These are phyloP conservation scores for Lanmaoa pseudosensibilis DNA, from an alignment of 768 basidiomycete genomes.

Conservation along the genomic window DNA sequence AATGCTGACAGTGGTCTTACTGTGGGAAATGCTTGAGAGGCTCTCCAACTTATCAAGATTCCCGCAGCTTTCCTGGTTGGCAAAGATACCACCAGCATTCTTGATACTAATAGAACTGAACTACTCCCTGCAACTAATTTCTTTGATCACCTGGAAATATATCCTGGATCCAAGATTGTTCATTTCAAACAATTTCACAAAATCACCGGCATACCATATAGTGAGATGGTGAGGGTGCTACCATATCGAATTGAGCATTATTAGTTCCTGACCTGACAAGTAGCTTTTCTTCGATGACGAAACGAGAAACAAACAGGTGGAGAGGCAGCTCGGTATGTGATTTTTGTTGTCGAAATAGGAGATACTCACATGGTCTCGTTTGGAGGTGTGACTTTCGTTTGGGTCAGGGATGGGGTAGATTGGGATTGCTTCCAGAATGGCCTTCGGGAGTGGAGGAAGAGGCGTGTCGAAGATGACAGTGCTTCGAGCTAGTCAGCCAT, in stretches of 20 bases:
- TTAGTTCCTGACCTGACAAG: neutral
- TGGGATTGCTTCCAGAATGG: constrained; percentile 68
- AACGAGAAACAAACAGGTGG: constrained; percentile 50
- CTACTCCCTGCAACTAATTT: constrained; percentile 53
- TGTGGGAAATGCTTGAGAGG: constrained; percentile 64
- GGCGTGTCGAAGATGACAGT: constrained; percentile 30
- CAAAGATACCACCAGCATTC: constrained; percentile 18
- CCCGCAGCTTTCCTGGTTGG: constrained; percentile 39
- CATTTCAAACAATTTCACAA: constrained; percentile 78
- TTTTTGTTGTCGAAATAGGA: neutral
- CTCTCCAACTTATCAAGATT: constrained; percentile 62
- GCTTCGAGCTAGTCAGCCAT: constrained; percentile 6
- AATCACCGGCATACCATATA: constrained; percentile 73
- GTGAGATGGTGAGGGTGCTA: constrained; percentile 62
- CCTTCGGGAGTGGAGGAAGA: constrained; percentile 64
- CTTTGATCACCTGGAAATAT: constrained; percentile 75
- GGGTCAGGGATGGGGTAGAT: constrained; percentile 65
- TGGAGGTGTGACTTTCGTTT: constrained; percentile 77
- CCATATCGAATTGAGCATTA: neutral
- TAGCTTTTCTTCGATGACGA: constrained; percentile 78
- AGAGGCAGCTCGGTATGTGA: constrained; percentile 47
- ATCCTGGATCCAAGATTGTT: constrained; percentile 76
- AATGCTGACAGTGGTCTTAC: neutral
- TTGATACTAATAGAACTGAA: constrained; percentile 15
- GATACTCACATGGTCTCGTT: neutral